These are phyloP conservation scores for Saccharomycopsis sp. DNA, from an alignment of 805 yeast genomes.

Conservation along the genomic window DNA sequence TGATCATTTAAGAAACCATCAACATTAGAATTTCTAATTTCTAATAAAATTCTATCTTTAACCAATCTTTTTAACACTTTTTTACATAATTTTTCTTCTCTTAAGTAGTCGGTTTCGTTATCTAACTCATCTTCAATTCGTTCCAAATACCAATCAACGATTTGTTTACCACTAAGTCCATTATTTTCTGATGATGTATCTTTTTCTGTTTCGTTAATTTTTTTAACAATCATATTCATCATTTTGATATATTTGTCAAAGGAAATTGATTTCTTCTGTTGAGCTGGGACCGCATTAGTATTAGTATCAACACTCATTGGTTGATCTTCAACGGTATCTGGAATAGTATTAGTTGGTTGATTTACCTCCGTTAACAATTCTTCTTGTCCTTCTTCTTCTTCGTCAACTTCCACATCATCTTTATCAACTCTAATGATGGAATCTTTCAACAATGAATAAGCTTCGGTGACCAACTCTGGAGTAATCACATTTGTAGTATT, in stretches of 20 bases:
- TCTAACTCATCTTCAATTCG: slow-evolving; percentile 62
- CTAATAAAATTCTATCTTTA: slow-evolving; percentile 76
- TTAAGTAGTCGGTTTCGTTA: slow-evolving; percentile 59
- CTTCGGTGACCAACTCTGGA: slow-evolving; percentile 83
- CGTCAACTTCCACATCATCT: slow-evolving; percentile 83
- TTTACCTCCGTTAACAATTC: slow-evolving; percentile 2
- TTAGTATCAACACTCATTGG: slow-evolving; percentile 11
- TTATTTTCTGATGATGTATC: slow-evolving; percentile 31
- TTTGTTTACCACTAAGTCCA: slow-evolving; percentile 57
- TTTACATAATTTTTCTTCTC: slow-evolving; percentile 58
- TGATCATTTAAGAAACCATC: slow-evolving; percentile 28
- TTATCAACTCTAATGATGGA: slow-evolving; percentile 89
- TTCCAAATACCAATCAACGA: slow-evolving; percentile 73
- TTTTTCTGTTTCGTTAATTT: slow-evolving; percentile 48
- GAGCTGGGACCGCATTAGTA: slow-evolving; percentile 12
- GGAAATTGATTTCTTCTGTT: slow-evolving; percentile 40
- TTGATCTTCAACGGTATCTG: slow-evolving; percentile 3
- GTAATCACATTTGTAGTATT: slow-evolving; percentile 86
- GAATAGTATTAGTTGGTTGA: too few relatives aligned
- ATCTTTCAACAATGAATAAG: slow-evolving; percentile 79
- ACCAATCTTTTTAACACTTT: slow-evolving; percentile 79
- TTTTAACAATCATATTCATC: slow-evolving; percentile 67
- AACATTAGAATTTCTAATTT: slow-evolving; percentile 35
- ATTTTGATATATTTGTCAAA: slow-evolving; percentile 81
- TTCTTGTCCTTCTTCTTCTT: slow-evolving; percentile 29